These are phyloP conservation scores for Talaromyces sp. DNA, from an alignment of 2,329 filamentous ascomycete genomes.

Conservation along the genomic window DNA sequence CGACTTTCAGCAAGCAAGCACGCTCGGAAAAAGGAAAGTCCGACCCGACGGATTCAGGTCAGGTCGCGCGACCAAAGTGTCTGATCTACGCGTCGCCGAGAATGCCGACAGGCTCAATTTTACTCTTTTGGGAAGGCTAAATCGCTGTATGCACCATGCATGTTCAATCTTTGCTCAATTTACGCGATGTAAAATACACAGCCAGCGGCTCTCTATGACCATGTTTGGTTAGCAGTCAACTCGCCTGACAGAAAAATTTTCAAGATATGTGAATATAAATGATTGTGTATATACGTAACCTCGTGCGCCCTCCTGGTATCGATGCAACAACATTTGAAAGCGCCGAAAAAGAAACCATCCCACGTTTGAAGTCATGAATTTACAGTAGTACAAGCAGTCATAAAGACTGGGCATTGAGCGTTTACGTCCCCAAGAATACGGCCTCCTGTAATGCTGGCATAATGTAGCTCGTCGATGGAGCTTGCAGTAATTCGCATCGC, in stretches of 20 bases:
- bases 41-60: background rate
- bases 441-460: conserved; percentile 21
- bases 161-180: background rate
- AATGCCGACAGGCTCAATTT: conserved; percentile 7
- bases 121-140: background rate
- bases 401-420: background rate
- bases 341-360: background rate
- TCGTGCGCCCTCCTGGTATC: conserved; percentile 3
- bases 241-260: background rate
- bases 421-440: conserved; percentile 6
- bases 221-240: background rate
- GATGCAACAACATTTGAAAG: conserved; percentile 9
- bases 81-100: background rate
- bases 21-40: conserved; percentile 5
- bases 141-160: background rate
- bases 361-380: background rate
- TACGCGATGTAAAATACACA: background rate
- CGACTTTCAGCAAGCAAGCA: conserved; percentile 2
- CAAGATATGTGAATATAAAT: background rate
- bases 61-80: background rate
- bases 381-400: background rate
- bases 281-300: background rate
- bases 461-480: conserved; percentile 36
- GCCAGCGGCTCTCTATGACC: background rate
- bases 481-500: conserved; percentile 35